Base-by-base conservation (phyloP, 2,329 filamentous ascomycete genomes). In the Talaromyces sp. region DNA sequence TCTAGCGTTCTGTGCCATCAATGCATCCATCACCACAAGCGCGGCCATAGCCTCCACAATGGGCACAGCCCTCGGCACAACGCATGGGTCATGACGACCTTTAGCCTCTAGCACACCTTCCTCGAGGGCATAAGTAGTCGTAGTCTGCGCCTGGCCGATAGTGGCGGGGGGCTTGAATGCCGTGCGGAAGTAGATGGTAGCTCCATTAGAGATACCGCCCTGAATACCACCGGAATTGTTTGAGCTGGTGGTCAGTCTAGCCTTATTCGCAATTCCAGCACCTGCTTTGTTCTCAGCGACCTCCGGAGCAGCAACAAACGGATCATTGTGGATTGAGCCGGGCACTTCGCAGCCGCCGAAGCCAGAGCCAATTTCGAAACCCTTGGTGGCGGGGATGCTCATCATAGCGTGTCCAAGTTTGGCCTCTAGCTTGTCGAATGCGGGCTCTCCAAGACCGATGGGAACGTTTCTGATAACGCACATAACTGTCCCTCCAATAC, bases 141-240 rank as follows among this genome's bases (percentile, higher is more conserved):
- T 98, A 14, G 84, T 85, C 82, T 98, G 94, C 50, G 91, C 90
- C 80, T 94, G 90, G 54, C 91, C 90, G 74, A 98, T 98, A 3
- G 95, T 98, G 35, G 94, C 93, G 2, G 94, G 89, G 10, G 94
- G 91, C 85, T 98, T 98, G 87, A 98, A 98, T 16, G 87, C 93
- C 5, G 97, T 89, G 60, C 90, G 88, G 86, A 98, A 98, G 85
- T 95, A 98, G 81, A 98, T 92, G 66, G 89, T 90, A 43, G 92
- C 91, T 65, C 94, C 95, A 78, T 98, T 98, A 60, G 90, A 90
- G 79, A 98, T 98, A 61, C 94, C 94, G 50, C 94, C 95, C 81
- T 98, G 94, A 71, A 98, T 92, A 69, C 94, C 95, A 13, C 94
- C 94, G 2, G 90, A 94, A 83, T 97, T 93, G 83, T 98, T 98